Percentiles rank a stretch among this genome's conserved stretches.
phyloP scores from a whole-genome alignment of 2,329 filamentous ascomycete species.

The Knufia fluminis region DNA sequence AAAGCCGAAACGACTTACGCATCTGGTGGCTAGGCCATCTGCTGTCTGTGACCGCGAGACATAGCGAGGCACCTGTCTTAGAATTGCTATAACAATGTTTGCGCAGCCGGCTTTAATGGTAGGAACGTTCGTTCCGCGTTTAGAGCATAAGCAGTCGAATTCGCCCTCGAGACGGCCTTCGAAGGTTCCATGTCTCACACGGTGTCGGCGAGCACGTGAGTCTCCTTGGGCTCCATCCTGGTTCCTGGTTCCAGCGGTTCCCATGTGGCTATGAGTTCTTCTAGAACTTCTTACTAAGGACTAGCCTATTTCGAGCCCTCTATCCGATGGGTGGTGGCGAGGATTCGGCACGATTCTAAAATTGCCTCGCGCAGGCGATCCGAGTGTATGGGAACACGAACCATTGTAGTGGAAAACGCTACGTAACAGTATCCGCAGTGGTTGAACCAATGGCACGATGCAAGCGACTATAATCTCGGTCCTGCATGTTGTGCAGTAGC shows the following conservation, averaged over 20 bases:
- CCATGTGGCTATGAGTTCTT: not conserved
- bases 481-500: not conserved
- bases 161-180: too few species aligned
- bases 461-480: too few species aligned
- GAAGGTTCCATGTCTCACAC: too few species aligned
- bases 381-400: not conserved
- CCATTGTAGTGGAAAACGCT: not conserved
- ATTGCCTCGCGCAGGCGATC: not conserved
- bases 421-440: not conserved
- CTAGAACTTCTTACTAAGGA: not conserved
- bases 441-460: not conserved
- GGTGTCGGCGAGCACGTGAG: too few species aligned
- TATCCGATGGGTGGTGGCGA: not conserved
- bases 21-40: too few species aligned
- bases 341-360: not conserved
- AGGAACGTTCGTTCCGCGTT: too few species aligned
- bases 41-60: too few species aligned
- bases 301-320: not conserved
- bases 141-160: too few species aligned
- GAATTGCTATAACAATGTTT: too few species aligned
- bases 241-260: not conserved
- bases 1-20: too few species aligned
- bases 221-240: not conserved
- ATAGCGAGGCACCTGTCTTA: too few species aligned
- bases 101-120: too few species aligned